Conservation (phyloP, 176 grass and related monocot genomes). For the Metroxylon sagu region DNA sequence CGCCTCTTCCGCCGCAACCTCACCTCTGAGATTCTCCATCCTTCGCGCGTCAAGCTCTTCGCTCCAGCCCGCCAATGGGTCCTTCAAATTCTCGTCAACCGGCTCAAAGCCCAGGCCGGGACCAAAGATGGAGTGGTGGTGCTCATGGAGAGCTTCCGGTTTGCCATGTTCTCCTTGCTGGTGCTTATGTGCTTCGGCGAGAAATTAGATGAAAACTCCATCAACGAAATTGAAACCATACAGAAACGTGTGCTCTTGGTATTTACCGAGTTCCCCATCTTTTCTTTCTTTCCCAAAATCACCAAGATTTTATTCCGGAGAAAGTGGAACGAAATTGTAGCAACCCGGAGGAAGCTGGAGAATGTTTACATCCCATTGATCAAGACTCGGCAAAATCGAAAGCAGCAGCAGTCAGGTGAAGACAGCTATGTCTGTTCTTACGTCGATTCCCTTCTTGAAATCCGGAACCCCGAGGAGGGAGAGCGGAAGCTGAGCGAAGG, state of each 20-base stretch:
- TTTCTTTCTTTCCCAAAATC: constrained; percentile 40
- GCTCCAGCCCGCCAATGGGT: constrained; percentile 17
- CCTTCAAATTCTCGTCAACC: constrained; percentile 26
- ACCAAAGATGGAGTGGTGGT: constrained; percentile 7
- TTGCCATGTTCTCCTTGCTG: constrained; percentile 50
- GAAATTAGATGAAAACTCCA: constrained; percentile 7
- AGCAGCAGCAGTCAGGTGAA: background rate
- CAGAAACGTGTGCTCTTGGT: background rate
- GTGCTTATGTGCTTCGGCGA: constrained; percentile 60
- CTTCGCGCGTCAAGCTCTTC: constrained; percentile 15
- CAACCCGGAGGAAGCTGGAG: constrained; percentile 19
- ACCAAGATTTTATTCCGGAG: constrained; percentile 43
- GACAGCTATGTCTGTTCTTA: constrained; percentile 8
- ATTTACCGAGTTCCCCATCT: constrained; percentile 27
- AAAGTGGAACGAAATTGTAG: constrained; percentile 20
- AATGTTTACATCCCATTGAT: constrained; percentile 33
- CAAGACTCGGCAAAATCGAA: background rate
- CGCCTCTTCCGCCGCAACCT: constrained; percentile 49
- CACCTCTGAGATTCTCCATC: constrained; percentile 24
- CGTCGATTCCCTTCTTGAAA: constrained; percentile 26
- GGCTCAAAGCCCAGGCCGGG: background rate
- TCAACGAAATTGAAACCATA: constrained; percentile 32
- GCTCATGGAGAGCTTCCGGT: constrained; percentile 24
- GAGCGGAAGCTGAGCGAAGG: constrained; percentile 22
- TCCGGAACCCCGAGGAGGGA: constrained; percentile 24